These are phyloP conservation scores for Dactylellina parvicollis DNA, from an alignment of 2,329 filamentous ascomycete genomes.

Conservation along the genomic window DNA sequence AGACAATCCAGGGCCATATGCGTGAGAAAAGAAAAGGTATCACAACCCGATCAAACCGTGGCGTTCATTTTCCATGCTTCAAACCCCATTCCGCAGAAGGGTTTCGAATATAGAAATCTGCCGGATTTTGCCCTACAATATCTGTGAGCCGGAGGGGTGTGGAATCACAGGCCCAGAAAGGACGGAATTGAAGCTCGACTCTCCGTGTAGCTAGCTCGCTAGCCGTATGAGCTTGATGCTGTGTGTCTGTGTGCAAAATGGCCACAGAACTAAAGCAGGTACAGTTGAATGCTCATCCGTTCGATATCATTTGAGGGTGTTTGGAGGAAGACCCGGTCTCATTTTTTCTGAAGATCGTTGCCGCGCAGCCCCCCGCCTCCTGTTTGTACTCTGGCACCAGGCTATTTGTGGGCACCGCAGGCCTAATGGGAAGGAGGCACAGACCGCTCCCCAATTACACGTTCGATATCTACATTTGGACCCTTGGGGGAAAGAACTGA, in stretches of 20 bases:
- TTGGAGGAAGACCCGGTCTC: constrained; percentile 25
- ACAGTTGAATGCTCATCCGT: constrained; percentile 28
- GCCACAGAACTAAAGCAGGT: constrained; percentile 44
- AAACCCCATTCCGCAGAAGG: constrained; percentile 21
- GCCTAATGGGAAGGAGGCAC: constrained; percentile 46
- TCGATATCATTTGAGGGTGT: constrained; percentile 30
- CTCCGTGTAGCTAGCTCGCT: background rate
- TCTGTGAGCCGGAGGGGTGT: background rate
- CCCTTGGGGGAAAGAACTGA: constrained; percentile 22
- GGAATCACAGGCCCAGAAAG: constrained; percentile 18
- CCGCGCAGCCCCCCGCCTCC: constrained; percentile 31
- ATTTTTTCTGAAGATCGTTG: constrained; percentile 35
- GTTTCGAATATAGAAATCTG: constrained; percentile 18
- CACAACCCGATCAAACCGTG: constrained; percentile 45
- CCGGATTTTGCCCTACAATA: background rate
- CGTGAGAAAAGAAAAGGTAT: constrained; percentile 46
- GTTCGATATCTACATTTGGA: constrained; percentile 4
- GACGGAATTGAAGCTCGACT: too few relatives aligned
- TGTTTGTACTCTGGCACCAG: constrained; percentile 24
- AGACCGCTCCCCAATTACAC: constrained; percentile 22
- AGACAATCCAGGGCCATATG: constrained; percentile 17
- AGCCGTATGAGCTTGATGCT: background rate
- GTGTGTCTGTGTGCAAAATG: background rate
- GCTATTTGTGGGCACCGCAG: background rate
- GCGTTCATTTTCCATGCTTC: constrained; percentile 26